These are phyloP conservation scores for Thalassiosira ordinaria DNA, from an alignment of 352 stramenopile genomes.

Conservation along the genomic window DNA sequence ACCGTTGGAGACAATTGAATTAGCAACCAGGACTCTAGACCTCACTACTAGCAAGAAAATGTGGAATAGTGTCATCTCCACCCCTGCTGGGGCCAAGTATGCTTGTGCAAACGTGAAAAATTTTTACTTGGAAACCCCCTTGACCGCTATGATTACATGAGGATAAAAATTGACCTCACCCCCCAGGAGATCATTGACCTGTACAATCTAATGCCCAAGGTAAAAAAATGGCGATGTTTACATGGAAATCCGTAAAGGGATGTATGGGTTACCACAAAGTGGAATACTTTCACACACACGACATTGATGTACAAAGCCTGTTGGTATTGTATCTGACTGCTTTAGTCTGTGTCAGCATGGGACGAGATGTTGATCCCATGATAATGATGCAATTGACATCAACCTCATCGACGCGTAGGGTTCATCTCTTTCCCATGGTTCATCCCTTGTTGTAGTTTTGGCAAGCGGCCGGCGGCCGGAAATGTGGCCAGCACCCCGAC, in stretches of 20 bases:
- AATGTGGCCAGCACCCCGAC: too few relatives aligned
- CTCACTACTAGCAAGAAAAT: conserved; percentile 37
- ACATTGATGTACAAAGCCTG: too few relatives aligned
- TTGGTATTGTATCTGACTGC: too few relatives aligned
- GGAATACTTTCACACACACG: conserved; percentile 39
- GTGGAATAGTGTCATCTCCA: conserved; percentile 43
- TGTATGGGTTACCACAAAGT: conserved; percentile 45
- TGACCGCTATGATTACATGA: conserved; percentile 54
- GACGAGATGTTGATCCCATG: too few relatives aligned
- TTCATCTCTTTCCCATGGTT: too few relatives aligned
- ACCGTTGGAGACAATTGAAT: conserved; percentile 9
- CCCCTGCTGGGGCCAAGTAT: conserved; percentile 19
- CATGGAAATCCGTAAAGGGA: conserved; percentile 30
- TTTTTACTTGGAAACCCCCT: conserved; percentile 52
- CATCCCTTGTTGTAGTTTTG: too few relatives aligned
- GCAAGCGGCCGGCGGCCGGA: too few relatives aligned
- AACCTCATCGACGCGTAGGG: too few relatives aligned
- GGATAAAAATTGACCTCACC: conserved; percentile 29
- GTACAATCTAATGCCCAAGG: conserved; percentile 36
- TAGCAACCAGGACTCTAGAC: conserved; percentile 37
- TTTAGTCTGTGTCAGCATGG: too few relatives aligned
- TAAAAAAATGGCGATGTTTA: conserved; percentile 28
- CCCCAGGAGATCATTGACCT: conserved; percentile 36
- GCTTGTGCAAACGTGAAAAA: conserved; percentile 43
- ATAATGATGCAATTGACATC: too few relatives aligned